Conservation (phyloP, 163 green algal genomes). For the Coccomyxa subellipsoidea region DNA sequence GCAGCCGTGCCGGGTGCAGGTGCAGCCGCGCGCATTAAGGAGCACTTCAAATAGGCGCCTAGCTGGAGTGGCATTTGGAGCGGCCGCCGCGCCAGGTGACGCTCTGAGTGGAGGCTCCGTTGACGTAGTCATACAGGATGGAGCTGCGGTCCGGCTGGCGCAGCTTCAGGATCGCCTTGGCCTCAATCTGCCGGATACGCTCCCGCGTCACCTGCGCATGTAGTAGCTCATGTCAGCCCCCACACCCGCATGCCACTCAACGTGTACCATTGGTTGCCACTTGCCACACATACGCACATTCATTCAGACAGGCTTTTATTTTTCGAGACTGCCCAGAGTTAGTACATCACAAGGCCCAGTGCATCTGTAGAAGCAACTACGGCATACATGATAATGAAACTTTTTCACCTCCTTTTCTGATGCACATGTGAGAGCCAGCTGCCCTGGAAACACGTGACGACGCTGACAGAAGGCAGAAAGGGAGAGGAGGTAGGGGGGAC, state of each 20-base stretch:
- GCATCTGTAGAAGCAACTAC: too few relatives aligned
- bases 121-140: background rate
- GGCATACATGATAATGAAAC: too few relatives aligned
- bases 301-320: too few relatives aligned
- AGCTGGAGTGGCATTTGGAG: background rate
- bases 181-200: constrained; percentile 91
- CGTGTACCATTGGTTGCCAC: too few relatives aligned
- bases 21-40: background rate
- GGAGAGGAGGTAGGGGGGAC: background rate
- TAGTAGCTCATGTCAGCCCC: background rate
- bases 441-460: too few relatives aligned
- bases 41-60: background rate
- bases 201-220: constrained; percentile 79
- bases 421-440: too few relatives aligned
- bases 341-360: too few relatives aligned
- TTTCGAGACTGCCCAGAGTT: too few relatives aligned
- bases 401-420: too few relatives aligned
- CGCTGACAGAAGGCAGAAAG: background rate
- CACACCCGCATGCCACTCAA: background rate
- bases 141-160: constrained; percentile 33
- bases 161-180: constrained; percentile 82
- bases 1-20: too few relatives aligned
- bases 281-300: too few relatives aligned
- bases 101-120: background rate
- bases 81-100: background rate